A percentile compares a stretch with the other conserved stretches of the same genome.
Evolutionary conservation across 169 alveolate genomes (phyloP).

Genomic region (Cryptosporidium baileyi): DNA sequence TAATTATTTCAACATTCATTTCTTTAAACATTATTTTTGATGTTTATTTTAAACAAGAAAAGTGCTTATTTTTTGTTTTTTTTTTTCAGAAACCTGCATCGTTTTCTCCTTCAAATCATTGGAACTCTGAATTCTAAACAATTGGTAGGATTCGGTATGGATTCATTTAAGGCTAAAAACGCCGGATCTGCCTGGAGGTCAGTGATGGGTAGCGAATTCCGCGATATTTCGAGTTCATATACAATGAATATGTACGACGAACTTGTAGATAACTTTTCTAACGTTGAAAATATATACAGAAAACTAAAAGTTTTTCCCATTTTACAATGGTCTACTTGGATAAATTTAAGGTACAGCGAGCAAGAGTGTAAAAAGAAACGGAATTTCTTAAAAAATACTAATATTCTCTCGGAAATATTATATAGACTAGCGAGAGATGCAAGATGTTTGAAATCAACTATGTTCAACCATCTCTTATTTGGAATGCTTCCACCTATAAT

Average conservation of each 20-base stretch:
- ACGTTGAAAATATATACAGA: slow-evolving; percentile 3
- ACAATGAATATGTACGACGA: not conserved
- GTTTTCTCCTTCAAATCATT: too few relatives aligned
- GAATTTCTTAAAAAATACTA: not conserved
- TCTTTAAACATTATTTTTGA: not conserved
- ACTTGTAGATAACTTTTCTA: not conserved
- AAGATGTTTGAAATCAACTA: slow-evolving; percentile 12
- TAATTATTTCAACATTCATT: not conserved
- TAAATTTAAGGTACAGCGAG: not conserved
- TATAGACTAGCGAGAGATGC: slow-evolving; percentile 4
- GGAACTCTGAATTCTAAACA: too few relatives aligned
- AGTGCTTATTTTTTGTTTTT: not conserved
- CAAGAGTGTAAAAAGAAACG: not conserved
- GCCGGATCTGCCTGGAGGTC: slow-evolving; percentile 52
- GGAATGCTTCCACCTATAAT: slow-evolving; percentile 29
- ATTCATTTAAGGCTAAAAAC: slow-evolving; percentile 18
- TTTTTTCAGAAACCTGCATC: too few relatives aligned
- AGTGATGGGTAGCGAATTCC: slow-evolving; percentile 31
- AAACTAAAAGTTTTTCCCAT: slow-evolving; percentile 29
- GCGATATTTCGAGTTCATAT: not conserved
- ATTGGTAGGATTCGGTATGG: not conserved
- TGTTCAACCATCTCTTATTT: not conserved
- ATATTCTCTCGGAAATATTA: not conserved
- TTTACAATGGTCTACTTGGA: slow-evolving; percentile 51
- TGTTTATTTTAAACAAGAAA: not conserved